These are phyloP conservation scores for Chalara sp. DNA, from an alignment of 2,329 filamentous ascomycete genomes.

Conservation along the genomic window DNA sequence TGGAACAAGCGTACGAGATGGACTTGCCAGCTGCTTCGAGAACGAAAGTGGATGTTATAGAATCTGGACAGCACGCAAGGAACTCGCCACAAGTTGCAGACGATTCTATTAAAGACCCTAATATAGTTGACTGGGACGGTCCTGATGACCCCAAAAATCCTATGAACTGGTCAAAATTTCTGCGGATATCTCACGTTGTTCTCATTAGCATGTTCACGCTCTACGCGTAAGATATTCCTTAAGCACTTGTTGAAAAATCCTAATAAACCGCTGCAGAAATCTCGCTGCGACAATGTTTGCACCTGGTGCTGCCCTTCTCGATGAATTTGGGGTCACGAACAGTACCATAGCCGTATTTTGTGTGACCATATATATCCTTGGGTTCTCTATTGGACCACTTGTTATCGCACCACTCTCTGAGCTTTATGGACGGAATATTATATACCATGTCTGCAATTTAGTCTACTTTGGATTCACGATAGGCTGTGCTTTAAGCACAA, in stretches of 20 bases:
- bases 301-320: constrained; percentile 37
- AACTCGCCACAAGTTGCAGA: no score
- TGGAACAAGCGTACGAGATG: no score
- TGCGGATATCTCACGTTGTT: neutral
- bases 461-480: constrained; percentile 35
- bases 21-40: no score
- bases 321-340: constrained; percentile 35
- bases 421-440: constrained; percentile 43
- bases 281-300: constrained; percentile 42
- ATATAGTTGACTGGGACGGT: neutral
- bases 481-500: constrained; percentile 39
- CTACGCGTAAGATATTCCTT: no score
- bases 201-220: neutral
- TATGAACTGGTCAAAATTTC: neutral
- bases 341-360: constrained; percentile 50
- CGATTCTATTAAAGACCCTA: no score
- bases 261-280: no score
- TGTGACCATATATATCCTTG: constrained; percentile 49
- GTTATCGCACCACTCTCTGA: constrained; percentile 53
- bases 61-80: no score
- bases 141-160: neutral
- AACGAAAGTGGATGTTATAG: no score
- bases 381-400: constrained; percentile 53
- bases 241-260: no score
- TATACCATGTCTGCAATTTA: constrained; percentile 45